Evolutionary conservation across 78 protist genomes (phyloP), one percentile per base, ranked within the genome.

Genomic region (Creolimax fragrantissima): DNA sequence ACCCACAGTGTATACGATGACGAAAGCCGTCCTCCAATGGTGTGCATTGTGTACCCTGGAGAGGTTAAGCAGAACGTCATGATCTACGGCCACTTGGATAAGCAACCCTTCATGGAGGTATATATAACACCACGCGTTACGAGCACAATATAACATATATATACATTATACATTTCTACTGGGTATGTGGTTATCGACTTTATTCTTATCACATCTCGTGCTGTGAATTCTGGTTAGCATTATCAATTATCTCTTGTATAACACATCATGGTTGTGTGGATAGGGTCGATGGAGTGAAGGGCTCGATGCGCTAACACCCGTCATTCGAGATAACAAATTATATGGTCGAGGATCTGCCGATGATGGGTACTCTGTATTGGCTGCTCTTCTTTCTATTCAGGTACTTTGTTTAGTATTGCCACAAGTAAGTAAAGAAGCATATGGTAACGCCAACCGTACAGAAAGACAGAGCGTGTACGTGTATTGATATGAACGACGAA

Each of bases 311-410:
- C 74, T 58, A 58, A 58, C 74, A 24, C 96, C 98, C 24, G 94
- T 96, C 44, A 89, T 94, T 32, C 81, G 84, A 24, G 89, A 92
- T 32, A 92, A 47, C 11, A 43, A 94, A 90, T 90, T 97, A 41
- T 96, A 95, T 93, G 98, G 98, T 83, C 93, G 98, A 42, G 98
- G 97, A 41, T 97, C 96, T 41, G 96, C 97, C 2, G 98, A 97
- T 83, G 98, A 97, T 90, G 97, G 97, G 37, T 96, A 96, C 88
- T 93, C 97, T 44, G 90, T 93, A 44, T 96, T 95, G 93, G 96
- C 97, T 0, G 91, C 97, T 4, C 24, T 97, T 81, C 36, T 37
- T 6, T 94, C 96, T 24, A 85, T 97, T 43, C 3, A 92, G 91
- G 95, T 58, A n/a, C n/a, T n/a, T n/a, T n/a, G n/a, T n/a, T n/a